Base-by-base conservation (phyloP, 1,284 basidiomycete species). In the Papiliotrema fonsecae region DNA sequence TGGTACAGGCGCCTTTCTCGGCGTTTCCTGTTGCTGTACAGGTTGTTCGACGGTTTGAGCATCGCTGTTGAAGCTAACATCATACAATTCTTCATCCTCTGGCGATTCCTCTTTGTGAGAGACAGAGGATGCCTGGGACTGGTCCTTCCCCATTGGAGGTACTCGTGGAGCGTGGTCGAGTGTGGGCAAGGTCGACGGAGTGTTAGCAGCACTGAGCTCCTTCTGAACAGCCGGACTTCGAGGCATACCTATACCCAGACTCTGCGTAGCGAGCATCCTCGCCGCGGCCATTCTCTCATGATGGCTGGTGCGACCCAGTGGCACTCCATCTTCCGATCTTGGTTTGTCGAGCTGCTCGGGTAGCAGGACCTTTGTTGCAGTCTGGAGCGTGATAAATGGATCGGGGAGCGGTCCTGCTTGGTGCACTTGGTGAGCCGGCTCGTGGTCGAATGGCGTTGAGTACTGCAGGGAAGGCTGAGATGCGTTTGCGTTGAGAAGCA, bases 241-340 rank as follows among this genome's bases (percentile, higher is more conserved):
- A 18, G 63, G 65, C 63, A 67, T 61, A 6, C 72, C 72, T n/a
- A 72, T 52, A 18, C 72, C 72, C 3, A 74, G 52, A 19, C 51
- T 52, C 50, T 70, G 66, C 4, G 69, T 72, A 2, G 72, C 72
- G 11, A 74, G 49, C 34, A 64, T 49, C n/a, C 72, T 54, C 14
- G 68, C 69, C 19, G 69, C 70, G 18, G 65, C 60, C 19, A 67
- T 58, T 7, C 73, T 61, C 36, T 75, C 74, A 10, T 52, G 44
- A 61, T 86, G 85, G 63, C 84, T 84, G 10, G 79, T 79, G 18
- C 82, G 79, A n/a, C 84, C 86, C 34, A 84, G 81, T 1, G 84
- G 84, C 25, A 86, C 73, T 1, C 84, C 84, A 49, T 78, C 81
- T 63, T 86, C 84, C 2, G 42, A 77, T 51, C 86, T 82, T 28